A percentile compares a stretch with the other conserved stretches of the same genome.
phyloP scores from a whole-genome alignment of 148 eudicot genomes.

The Chenopodium album region DNA sequence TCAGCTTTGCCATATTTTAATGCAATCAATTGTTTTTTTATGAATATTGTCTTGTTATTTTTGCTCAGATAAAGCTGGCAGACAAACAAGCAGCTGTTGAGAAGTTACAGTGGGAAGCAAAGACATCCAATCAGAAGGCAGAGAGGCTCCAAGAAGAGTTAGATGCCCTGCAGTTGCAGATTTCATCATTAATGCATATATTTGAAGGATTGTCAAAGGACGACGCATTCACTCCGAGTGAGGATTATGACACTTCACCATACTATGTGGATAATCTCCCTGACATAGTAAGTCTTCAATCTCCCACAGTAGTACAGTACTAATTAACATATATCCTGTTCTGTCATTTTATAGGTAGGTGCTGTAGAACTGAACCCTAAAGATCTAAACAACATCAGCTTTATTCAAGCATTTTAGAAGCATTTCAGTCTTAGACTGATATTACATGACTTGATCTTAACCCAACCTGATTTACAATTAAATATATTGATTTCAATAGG shows the following conservation, averaged over 20 bases:
- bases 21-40: neutral
- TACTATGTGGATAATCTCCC: slow-evolving; percentile 38
- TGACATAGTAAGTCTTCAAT: slow-evolving; percentile 51
- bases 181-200: slow-evolving; percentile 57
- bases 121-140: slow-evolving; percentile 64
- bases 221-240: slow-evolving; percentile 27
- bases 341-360: neutral
- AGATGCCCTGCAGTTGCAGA: slow-evolving; percentile 50
- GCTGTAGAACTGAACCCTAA: neutral
- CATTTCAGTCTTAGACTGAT: neutral
- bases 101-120: slow-evolving; percentile 87
- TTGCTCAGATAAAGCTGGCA: slow-evolving; percentile 70
- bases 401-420: neutral
- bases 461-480: neutral
- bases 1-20: too few species aligned
- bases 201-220: slow-evolving; percentile 67
- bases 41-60: neutral
- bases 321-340: too few species aligned
- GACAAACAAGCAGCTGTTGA: slow-evolving; percentile 92
- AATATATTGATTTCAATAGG: slow-evolving; percentile 37
- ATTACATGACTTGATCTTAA: neutral
- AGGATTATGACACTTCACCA: slow-evolving; percentile 61
- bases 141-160: slow-evolving; percentile 75
- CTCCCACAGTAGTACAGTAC: neutral
- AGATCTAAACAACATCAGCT: neutral